A percentile compares a stretch with the other conserved stretches of the same genome.
Evolutionary conservation across 2,329 filamentous ascomycete species (phyloP).

Genomic region (Trichoderma citrinoviride): DNA sequence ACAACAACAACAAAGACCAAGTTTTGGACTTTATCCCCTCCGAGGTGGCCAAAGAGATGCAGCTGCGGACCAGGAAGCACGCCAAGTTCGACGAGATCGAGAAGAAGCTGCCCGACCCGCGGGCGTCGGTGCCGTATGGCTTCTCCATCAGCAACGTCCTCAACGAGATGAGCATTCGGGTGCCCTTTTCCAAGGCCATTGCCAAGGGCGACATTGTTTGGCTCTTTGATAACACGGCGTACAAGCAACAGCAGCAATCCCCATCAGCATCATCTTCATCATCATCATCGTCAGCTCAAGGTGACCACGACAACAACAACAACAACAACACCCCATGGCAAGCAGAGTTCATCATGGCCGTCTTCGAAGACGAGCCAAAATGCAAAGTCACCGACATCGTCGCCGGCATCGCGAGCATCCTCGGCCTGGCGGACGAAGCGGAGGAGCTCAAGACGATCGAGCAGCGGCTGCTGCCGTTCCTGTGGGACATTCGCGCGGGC

Average conservation of each 20-base stretch:
- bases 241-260: constrained; percentile 45
- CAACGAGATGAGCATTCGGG: constrained; percentile 50
- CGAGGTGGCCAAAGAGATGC: constrained; percentile 44
- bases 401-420: constrained; percentile 63
- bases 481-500: constrained; percentile 71
- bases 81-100: constrained; percentile 52
- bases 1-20: too few species aligned
- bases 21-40: constrained; percentile 29
- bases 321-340: constrained; percentile 54
- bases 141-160: constrained; percentile 40
- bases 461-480: constrained; percentile 70
- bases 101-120: constrained; percentile 43
- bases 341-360: constrained; percentile 78
- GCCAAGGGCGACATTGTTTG: constrained; percentile 71
- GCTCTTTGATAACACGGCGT: constrained; percentile 89
- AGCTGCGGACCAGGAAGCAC: constrained; percentile 48
- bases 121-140: constrained; percentile 26
- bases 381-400: constrained; percentile 66
- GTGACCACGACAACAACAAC: constrained; percentile 33
- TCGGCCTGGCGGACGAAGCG: constrained; percentile 63
- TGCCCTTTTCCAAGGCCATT: constrained; percentile 59
- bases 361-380: constrained; percentile 72
- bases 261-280: too few species aligned
- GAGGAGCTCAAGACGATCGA: constrained; percentile 59
- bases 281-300: constrained; percentile 40